These are phyloP conservation scores for Isabelozyma rhagii DNA, from an alignment of 805 yeast genomes.

Conservation along the genomic window DNA sequence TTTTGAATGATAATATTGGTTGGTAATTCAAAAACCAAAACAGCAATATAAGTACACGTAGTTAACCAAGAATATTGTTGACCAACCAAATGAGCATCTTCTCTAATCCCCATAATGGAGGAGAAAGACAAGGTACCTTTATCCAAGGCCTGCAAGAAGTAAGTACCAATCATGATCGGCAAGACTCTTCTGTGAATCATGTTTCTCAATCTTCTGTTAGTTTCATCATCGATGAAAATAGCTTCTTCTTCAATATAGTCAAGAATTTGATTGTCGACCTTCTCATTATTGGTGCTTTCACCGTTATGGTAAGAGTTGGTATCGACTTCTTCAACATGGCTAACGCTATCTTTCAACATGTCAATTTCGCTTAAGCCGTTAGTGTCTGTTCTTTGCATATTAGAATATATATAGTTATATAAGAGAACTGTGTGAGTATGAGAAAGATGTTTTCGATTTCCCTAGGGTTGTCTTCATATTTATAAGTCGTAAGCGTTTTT, in stretches of 20 bases:
- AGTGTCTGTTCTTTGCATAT: neutral
- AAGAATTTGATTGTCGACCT: conserved; percentile 10
- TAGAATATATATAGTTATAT: neutral
- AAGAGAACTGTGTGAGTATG: too few species aligned
- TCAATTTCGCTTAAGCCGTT: conserved; percentile 2
- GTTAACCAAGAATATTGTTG: conserved; percentile 24
- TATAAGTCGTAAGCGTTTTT: neutral
- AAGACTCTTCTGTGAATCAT: conserved; percentile 25
- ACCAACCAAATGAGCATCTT: conserved; percentile 18
- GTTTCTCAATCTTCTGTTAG: conserved; percentile 15
- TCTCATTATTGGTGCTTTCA: conserved; percentile 5
- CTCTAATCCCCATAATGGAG: conserved; percentile 16
- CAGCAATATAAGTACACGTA: conserved; percentile 8
- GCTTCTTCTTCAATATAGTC: conserved; percentile 15
- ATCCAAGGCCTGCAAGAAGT: conserved; percentile 21
- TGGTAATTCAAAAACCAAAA: conserved; percentile 22
- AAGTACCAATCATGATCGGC: conserved; percentile 23
- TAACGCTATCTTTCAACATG: conserved; percentile 3
- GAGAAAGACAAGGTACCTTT: conserved; percentile 23
- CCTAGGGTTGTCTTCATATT: neutral
- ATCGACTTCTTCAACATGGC: conserved; percentile 6
- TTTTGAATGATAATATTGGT: conserved; percentile 17
- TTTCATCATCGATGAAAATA: conserved; percentile 19
- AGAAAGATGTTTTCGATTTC: neutral
- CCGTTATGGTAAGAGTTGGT: neutral